Base-by-base conservation (phyloP, 2,329 filamentous ascomycete genomes). In the Mollisia scopiformis region DNA sequence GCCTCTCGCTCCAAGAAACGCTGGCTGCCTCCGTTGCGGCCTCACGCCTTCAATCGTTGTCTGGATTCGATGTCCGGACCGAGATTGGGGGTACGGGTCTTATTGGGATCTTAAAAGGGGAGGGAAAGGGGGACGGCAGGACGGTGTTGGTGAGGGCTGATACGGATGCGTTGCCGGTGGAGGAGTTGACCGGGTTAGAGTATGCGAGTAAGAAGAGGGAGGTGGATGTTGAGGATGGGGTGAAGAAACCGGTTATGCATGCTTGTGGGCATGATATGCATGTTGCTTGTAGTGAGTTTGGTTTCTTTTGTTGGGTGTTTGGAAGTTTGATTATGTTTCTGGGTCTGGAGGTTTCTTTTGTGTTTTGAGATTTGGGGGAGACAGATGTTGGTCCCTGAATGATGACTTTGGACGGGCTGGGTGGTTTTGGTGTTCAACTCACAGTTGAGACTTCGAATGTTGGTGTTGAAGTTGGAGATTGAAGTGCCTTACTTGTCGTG, bases 181-280 rank as follows among this genome's bases (percentile, higher is more conserved):
- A 79, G 61, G 87, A 89, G 70, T 72, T 77, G 27, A 87, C 85
- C 0, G 80, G 78, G 0, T 72, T 89, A 0, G 67, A 74, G 0
- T 89, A 88, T 68, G 83, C 84, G 0, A 85, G 83, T 66, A 80
- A 69, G 7, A 76, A 57, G 14, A 35, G 43, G 2, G 62, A 65
- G 46, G 27, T 65, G 5, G 65, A 70, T 58, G 74, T 75, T 37
- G 79, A 82, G 65, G 62, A 68, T 65, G 84, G 83, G 0, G 71
- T 76, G 0, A 75, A 79, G 57, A 81, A 82, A 57, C 82, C 84
- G 0, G 82, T 87, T 0, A 89, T 89, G 87, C 87, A 89, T 74
- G 87, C 87, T 46, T 89, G 87, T 71, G 88, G 87, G 0, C 87
- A 89, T 67, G 86, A 88, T 66, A 84, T 88, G 77, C 86, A 90